phyloP scores from a whole-genome alignment of 129 eudicot genomes.

The Dittrichia graveolens region DNA sequence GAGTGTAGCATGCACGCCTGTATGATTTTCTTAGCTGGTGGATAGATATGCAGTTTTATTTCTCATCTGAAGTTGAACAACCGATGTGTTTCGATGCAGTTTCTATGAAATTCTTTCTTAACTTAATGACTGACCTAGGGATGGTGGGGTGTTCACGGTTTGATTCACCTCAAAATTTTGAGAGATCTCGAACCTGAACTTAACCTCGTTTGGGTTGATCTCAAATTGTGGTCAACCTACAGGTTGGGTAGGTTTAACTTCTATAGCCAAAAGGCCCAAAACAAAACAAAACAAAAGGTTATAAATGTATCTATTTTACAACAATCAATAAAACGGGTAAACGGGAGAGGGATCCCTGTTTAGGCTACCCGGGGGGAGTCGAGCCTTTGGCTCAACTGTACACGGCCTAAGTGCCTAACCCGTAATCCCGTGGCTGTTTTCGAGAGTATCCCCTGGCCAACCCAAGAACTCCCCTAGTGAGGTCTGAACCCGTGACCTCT shows the following conservation, averaged over 20 bases:
- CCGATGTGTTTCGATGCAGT: constrained; percentile 76
- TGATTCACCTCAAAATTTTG: constrained; percentile 16
- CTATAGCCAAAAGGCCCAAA: not conserved
- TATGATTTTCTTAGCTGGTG: constrained; percentile 98
- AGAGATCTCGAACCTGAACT: not conserved
- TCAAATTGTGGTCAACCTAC: constrained; percentile 7
- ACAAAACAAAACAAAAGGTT: not conserved
- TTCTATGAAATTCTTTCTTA: constrained; percentile 49
- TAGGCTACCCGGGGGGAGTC: too few species aligned
- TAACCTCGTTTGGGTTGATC: constrained; percentile 7
- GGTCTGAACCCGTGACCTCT: too few species aligned
- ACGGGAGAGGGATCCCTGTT: too few species aligned
- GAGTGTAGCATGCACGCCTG: constrained; percentile 85
- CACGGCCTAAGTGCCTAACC: too few species aligned
- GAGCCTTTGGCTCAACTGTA: too few species aligned
- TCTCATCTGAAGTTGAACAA: constrained; percentile 88
- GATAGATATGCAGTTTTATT: constrained; percentile 95
- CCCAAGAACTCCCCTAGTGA: too few species aligned
- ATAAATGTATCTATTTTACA: not conserved
- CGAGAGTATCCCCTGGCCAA: too few species aligned
- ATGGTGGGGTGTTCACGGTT: not conserved
- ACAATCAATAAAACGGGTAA: not conserved
- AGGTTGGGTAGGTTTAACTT: not conserved
- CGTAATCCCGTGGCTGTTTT: too few species aligned
- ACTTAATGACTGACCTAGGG: constrained; percentile 50